Evolutionary conservation across 495 filamentous ascomycete genomes (phyloP), one percentile per base, ranked within the genome.

Genomic region (Annulohypoxylon moriforme): DNA sequence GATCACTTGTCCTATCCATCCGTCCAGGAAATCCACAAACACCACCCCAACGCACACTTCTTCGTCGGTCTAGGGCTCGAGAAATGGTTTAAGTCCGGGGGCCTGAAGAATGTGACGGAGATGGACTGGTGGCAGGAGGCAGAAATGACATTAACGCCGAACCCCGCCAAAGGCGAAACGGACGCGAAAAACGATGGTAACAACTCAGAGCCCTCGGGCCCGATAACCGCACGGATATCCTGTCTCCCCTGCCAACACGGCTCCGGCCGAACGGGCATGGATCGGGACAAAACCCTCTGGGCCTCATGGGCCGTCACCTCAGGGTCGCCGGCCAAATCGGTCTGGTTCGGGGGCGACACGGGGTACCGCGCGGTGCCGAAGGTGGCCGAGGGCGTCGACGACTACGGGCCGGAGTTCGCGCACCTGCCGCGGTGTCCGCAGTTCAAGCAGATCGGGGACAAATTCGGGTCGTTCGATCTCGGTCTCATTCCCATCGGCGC

Each of bases 401-500:
- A 97, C 81, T 93, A 93, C 77, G 87, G 85, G 4, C 82, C 88
- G 1, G 89, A 91, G 52, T 89, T 89, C 76, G 76, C 81, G 11
- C 79, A 90, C 56, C 85, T 94, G 59, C 93, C 94, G 13, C 76
- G 86, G 50, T 96, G 93, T 74, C 95, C 96, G 13, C 92, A 93
- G 22, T 99, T 99, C 81, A 88, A 89, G 65, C 85, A 97, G 77
- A 91, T 98, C 55, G 96, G 96, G 58, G 82, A 91, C 42, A 86
- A 88, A 58, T 87, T 93, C 14, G 96, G 96, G 1, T 91, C 92
- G 4, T 97, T 99, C 75, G 94, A 99, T 79, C 87, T 99, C 24
- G 96, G 96, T 2, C 74, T 99, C 71, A 96, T 99, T 63, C 96
- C 96, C 24, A 97, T 99, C 68, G 96, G 95, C 25, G 96, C 96